Percentiles rank a stretch among this genome's conserved stretches.
Evolutionary conservation across 1,284 basidiomycete species (phyloP).

Genomic region (Moesziomyces antarcticus): DNA sequence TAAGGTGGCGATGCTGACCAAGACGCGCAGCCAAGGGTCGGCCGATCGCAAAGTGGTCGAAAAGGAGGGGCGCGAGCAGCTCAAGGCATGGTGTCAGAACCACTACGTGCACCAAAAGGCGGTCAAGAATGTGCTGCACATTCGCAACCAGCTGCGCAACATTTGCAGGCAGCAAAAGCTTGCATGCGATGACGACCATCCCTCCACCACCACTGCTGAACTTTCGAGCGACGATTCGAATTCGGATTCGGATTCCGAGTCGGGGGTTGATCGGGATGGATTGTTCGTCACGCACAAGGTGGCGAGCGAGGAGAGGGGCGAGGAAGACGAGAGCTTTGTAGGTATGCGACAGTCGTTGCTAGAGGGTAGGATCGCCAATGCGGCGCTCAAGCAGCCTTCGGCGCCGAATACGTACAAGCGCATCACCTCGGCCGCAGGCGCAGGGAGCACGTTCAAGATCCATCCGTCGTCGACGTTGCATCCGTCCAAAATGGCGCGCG

Average conservation of each 20-base stretch:
- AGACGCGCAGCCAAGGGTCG: constrained; percentile 7
- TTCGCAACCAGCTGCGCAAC: constrained; percentile 56
- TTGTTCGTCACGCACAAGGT: constrained; percentile 34
- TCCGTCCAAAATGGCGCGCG: constrained; percentile 30
- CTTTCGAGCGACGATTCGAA: constrained; percentile 8
- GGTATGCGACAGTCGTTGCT: constrained; percentile 49
- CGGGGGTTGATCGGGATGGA: constrained; percentile 4
- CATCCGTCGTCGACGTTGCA: constrained; percentile 61
- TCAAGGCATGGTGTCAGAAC: constrained; percentile 68
- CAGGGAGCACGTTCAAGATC: constrained; percentile 53
- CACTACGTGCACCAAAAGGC: constrained; percentile 61
- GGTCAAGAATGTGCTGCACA: constrained; percentile 56
- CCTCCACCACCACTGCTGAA: background rate
- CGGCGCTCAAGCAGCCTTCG: constrained; percentile 54
- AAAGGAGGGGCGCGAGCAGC: constrained; percentile 60
- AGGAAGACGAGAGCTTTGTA: constrained; percentile 34
- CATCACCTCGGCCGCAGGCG: constrained; percentile 21
- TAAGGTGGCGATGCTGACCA: constrained; percentile 9
- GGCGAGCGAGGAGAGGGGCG: constrained; percentile 1
- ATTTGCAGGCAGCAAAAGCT: constrained; percentile 59
- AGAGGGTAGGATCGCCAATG: constrained; percentile 49
- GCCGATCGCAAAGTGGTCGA: constrained; percentile 14
- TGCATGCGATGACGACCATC: constrained; percentile 52
- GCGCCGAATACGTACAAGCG: constrained; percentile 50
- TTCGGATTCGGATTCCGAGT: constrained; percentile 6